Conservation (phyloP, 495 filamentous ascomycete genomes). For the Penicillium odoratum region DNA sequence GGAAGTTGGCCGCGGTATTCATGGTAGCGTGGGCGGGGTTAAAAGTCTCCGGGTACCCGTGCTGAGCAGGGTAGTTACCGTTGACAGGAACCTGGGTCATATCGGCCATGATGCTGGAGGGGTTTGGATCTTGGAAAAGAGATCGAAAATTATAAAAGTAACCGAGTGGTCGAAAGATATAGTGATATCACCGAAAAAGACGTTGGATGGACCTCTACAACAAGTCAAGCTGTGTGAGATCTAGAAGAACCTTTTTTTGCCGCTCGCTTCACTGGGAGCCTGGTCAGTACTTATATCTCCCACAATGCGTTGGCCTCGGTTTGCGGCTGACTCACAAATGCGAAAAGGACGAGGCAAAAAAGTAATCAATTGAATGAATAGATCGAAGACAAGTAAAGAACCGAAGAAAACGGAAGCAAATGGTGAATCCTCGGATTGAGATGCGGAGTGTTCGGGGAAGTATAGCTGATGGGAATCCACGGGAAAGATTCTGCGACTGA, state of each 20-base stretch:
- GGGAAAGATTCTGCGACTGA: conserved; percentile 6
- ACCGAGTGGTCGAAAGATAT: background rate
- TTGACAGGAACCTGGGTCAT: conserved; percentile 46
- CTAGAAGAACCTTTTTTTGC: conserved; percentile 18
- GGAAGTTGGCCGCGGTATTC: conserved; percentile 45
- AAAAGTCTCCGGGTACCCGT: conserved; percentile 43
- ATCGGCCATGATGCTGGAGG: conserved; percentile 39
- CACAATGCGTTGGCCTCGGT: background rate
- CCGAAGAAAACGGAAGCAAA: conserved; percentile 11
- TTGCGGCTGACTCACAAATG: conserved; percentile 34
- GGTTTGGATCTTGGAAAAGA: conserved; percentile 1
- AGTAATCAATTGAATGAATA: conserved; percentile 27
- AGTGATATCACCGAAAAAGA: background rate
- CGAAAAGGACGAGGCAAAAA: conserved; percentile 29
- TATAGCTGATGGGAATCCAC: conserved; percentile 17
- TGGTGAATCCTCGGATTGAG: conserved; percentile 12
- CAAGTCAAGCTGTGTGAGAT: conserved; percentile 8
- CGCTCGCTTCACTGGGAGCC: conserved; percentile 24
- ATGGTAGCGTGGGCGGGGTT: conserved; percentile 35
- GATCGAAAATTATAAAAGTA: conserved; percentile 4
- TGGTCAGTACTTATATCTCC: conserved; percentile 16
- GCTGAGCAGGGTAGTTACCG: conserved; percentile 46
- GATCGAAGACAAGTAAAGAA: conserved; percentile 18
- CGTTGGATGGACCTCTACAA: background rate
- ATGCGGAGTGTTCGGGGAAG: conserved; percentile 20